A percentile compares a stretch with the other conserved stretches of the same genome.
Conservation (phyloP, 495 filamentous ascomycete genomes). For the Astrothelium macrocarpum region DNA sequence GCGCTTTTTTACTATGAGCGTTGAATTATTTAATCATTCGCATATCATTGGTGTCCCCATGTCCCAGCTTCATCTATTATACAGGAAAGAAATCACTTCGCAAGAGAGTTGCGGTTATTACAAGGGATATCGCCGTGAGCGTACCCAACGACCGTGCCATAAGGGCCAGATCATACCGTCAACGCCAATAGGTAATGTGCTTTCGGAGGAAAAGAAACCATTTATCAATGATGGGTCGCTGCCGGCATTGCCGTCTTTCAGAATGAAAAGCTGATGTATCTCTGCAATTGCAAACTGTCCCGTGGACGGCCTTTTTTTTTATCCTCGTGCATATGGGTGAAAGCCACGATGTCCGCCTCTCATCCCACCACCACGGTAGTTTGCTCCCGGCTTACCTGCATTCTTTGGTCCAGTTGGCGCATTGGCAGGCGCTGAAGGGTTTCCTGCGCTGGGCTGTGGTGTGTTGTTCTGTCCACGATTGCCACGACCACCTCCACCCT, state of each 20-base stretch:
- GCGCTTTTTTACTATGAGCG: too few relatives aligned
- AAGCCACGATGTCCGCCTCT: slow-evolving; percentile 63
- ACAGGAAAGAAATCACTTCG: not conserved
- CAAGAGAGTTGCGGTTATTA: not conserved
- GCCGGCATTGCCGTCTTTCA: too few relatives aligned
- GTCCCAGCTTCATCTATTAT: not conserved
- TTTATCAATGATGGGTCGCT: too few relatives aligned
- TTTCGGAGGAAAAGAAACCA: not conserved
- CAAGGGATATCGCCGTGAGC: not conserved
- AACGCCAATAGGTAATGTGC: not conserved
- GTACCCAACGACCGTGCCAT: not conserved
- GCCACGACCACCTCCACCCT: slow-evolving; percentile 21
- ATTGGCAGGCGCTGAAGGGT: slow-evolving; percentile 75
- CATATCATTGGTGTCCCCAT: not conserved
- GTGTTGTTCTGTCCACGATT: slow-evolving; percentile 36
- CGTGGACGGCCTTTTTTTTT: too few relatives aligned
- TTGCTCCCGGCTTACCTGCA: slow-evolving; percentile 82
- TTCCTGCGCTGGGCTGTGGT: slow-evolving; percentile 20
- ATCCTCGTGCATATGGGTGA: slow-evolving; percentile 62
- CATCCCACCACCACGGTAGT: slow-evolving; percentile 83
- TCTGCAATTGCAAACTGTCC: too few relatives aligned
- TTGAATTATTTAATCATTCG: too few relatives aligned
- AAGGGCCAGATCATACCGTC: not conserved
- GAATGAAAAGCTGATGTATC: too few relatives aligned
- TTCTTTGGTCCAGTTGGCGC: slow-evolving; percentile 96